Percentiles rank a stretch among this genome's conserved stretches.
Evolutionary conservation across 495 filamentous ascomycete genomes (phyloP).

Genomic region (Tuber melanosporum): DNA sequence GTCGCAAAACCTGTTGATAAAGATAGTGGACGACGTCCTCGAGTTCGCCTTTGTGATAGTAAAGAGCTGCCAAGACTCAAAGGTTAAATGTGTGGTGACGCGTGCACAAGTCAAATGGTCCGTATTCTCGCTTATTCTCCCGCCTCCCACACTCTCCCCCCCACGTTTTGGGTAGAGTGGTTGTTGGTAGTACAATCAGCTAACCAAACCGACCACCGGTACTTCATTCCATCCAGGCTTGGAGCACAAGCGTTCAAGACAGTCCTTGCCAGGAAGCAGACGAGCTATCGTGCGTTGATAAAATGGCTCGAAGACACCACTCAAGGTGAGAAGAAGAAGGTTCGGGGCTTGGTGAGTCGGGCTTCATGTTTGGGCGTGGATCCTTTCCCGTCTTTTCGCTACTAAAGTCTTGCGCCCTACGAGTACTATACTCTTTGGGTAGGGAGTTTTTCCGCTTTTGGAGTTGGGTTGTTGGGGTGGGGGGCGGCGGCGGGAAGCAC

Average conservation of each 20-base stretch:
- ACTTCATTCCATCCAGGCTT: slow-evolving; percentile 46
- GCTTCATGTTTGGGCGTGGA: slow-evolving; percentile 16
- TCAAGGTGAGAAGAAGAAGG: slow-evolving; percentile 10
- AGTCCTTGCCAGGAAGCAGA: slow-evolving; percentile 63
- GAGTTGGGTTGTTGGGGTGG: not conserved
- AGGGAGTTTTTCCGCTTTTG: not conserved
- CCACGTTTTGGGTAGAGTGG: not conserved
- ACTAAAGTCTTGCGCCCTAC: slow-evolving; percentile 11
- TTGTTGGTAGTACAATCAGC: not conserved
- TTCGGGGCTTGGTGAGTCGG: slow-evolving; percentile 12
- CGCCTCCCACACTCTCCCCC: not conserved
- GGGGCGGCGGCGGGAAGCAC: not conserved
- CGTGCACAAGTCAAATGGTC: slow-evolving; percentile 63
- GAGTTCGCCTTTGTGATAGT: slow-evolving; percentile 60
- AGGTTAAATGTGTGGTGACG: slow-evolving; percentile 39
- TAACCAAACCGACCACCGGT: not conserved
- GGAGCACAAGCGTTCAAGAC: slow-evolving; percentile 59
- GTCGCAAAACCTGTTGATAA: slow-evolving; percentile 41
- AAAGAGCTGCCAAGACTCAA: slow-evolving; percentile 50
- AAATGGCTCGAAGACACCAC: slow-evolving; percentile 50
- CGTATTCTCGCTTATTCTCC: slow-evolving; percentile 24
- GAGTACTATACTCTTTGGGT: not conserved
- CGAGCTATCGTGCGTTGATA: slow-evolving; percentile 55
- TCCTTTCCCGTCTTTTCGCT: slow-evolving; percentile 25
- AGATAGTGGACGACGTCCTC: slow-evolving; percentile 60